Percentiles rank a stretch among this genome's conserved stretches.
phyloP scores from a whole-genome alignment of 208 protist species.

The Crithidia acanthocephali region DNA sequence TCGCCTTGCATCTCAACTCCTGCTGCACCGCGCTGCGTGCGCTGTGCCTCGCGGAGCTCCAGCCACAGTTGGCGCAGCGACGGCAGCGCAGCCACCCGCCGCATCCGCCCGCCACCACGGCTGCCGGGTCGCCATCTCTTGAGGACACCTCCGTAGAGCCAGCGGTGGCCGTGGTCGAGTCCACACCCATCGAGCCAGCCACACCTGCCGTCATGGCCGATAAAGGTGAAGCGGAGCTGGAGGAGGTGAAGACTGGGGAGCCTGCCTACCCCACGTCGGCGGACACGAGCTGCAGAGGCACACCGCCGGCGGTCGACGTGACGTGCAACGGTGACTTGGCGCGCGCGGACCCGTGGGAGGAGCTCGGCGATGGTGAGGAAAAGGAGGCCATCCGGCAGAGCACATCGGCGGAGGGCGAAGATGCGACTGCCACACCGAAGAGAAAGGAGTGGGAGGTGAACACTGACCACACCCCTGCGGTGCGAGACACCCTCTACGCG shows the following conservation, averaged over 20 bases:
- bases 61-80: too few relatives aligned
- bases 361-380: not conserved
- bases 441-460: constrained; percentile 19
- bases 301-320: not conserved
- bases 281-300: not conserved
- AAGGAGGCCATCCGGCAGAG: not conserved
- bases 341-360: not conserved
- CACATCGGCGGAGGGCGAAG: too few relatives aligned
- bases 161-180: not conserved
- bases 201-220: not conserved
- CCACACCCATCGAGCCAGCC: not conserved
- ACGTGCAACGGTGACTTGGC: not conserved
- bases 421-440: not conserved
- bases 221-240: not conserved
- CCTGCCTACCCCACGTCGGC: not conserved
- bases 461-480: not conserved
- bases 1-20: constrained; percentile 46
- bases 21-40: constrained; percentile 31
- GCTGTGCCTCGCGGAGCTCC: constrained; percentile 29
- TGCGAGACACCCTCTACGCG: constrained; percentile 4
- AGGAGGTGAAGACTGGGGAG: not conserved
- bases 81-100: too few relatives aligned
- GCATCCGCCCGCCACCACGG: not conserved
- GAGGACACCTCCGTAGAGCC: not conserved
- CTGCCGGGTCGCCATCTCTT: not conserved